phyloP scores from a whole-genome alignment of 1,284 basidiomycete genomes.

The Austroboletus novae-zelandiae region DNA sequence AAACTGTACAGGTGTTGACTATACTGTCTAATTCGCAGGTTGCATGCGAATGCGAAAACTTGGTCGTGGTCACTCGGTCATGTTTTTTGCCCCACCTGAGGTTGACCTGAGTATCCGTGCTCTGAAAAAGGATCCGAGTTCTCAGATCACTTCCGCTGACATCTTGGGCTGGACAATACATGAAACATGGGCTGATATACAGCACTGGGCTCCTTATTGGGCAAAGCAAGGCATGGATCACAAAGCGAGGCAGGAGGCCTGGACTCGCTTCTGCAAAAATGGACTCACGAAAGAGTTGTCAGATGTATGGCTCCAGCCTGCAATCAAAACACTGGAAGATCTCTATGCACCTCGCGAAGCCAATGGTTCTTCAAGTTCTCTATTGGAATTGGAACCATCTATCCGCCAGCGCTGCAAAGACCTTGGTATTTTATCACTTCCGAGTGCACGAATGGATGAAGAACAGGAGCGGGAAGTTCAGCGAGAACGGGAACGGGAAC shows the following conservation, averaged over 20 bases:
- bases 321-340: constrained; percentile 22
- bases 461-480: neutral
- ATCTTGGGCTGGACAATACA: constrained; percentile 43
- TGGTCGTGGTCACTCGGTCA: constrained; percentile 44
- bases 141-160: constrained; percentile 27
- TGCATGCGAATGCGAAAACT: constrained; percentile 50
- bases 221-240: too few species aligned
- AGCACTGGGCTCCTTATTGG: constrained; percentile 29
- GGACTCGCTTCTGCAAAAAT: constrained; percentile 4
- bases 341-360: neutral
- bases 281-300: constrained; percentile 14
- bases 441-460: neutral
- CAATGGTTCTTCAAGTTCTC: neutral
- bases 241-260: too few species aligned
- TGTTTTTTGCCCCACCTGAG: constrained; percentile 47
- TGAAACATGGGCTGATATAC: constrained; percentile 41
- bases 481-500: neutral
- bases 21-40: constrained; percentile 21
- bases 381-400: neutral
- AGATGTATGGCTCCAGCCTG: constrained; percentile 34
- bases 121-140: constrained; percentile 2
- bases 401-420: neutral
- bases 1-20: neutral
- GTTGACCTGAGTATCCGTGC: constrained; percentile 40
- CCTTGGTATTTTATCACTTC: neutral